These are phyloP conservation scores for Leucoagaricus sp. DNA, from an alignment of 1,284 basidiomycete genomes.

Conservation along the genomic window DNA sequence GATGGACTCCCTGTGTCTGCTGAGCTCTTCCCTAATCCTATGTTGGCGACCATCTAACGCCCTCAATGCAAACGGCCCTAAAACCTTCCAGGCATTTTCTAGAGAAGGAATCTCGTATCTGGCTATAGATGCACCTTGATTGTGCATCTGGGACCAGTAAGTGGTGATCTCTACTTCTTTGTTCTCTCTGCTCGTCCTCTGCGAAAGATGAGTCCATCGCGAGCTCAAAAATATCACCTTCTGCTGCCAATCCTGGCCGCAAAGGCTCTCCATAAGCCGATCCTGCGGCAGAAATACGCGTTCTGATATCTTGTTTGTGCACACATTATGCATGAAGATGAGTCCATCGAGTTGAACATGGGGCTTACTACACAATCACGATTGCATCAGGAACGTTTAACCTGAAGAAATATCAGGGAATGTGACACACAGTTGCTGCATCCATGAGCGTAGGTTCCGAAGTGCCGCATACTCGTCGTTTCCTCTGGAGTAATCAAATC, in stretches of 20 bases:
- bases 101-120: not conserved
- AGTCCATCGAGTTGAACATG: conserved; percentile 1
- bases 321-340: conserved; percentile 6
- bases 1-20: not conserved
- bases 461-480: not conserved
- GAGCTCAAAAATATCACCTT: conserved; percentile 7
- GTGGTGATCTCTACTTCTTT: not conserved
- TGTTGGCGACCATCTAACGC: not conserved
- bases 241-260: not conserved
- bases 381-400: not conserved
- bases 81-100: not conserved
- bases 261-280: not conserved
- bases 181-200: not conserved
- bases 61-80: not conserved
- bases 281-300: not conserved
- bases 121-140: not conserved
- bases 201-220: not conserved
- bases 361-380: conserved; percentile 2
- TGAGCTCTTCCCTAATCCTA: not conserved
- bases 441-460: not conserved
- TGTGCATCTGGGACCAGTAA: not conserved
- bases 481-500: not conserved
- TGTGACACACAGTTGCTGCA: not conserved
- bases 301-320: not conserved
- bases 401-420: not conserved